Evolutionary conservation across 768 basidiomycete genomes (phyloP), one percentile per base, ranked within the genome.

Genomic region (Leccinum truebloodii): DNA sequence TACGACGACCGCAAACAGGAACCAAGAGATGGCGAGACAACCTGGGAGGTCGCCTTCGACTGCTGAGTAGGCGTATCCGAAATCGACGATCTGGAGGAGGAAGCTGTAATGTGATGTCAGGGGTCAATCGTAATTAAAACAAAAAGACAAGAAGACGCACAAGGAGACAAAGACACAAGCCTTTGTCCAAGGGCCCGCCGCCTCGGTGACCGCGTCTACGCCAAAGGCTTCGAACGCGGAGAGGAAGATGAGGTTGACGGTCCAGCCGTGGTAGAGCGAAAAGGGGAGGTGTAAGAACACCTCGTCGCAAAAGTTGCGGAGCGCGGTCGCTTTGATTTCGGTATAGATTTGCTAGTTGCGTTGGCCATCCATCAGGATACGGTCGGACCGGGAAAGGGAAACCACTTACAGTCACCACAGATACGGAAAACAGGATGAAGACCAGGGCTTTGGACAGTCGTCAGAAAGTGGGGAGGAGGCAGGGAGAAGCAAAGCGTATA

Each of bases 241-340:
- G 59, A 85, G 73, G 65, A 86, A 68, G 64, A 86, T 72, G 65
- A 83, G 78, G 44, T 79, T 73, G 63, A 83, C 81, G 13, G 78
- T 78, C 83, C 83, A 84, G 55, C 86, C 86, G 65, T 88, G 86
- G 72, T 83, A 89, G 52, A 89, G 76, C 13, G 83, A 86, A 77
- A 90, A 90, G 4, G 89, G 88, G 12, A 88, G 80, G 68, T 89
- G 87, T n/a, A 90, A 75, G 54, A 88, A 87, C 61, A 86, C 67
- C 65, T 88, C 86, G 65, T 88, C 86, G 46, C 75, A 76, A 51
- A 80, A 65, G 63, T 73, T 78, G 65, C 83, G 77, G 56, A 82
- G 72, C 22, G 76, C 72, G n/a, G 70, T 84, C 65, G 78, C 80
- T 74, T 87, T 86, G 69, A 89, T 81, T 57, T 86, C 75, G 67